phyloP scores from a whole-genome alignment of 2,329 filamentous ascomycete species.

The Microcyclosporella mali region DNA sequence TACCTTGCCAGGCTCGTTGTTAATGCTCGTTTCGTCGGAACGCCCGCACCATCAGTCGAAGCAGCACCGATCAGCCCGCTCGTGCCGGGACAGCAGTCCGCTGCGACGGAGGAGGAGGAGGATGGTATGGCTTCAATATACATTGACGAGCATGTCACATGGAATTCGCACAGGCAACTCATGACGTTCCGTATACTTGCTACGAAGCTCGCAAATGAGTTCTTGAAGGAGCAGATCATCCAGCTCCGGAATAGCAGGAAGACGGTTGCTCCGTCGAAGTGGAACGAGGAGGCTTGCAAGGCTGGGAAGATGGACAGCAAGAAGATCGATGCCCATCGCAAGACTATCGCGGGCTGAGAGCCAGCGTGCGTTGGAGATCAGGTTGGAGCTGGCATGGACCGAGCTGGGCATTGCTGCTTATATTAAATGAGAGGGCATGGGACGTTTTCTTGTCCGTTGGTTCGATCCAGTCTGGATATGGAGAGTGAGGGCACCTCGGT shows the following conservation, averaged over 20 bases:
- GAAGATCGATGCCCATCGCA: conserved; percentile 9
- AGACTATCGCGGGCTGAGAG: conserved; percentile 1
- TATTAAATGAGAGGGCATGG: too few relatives aligned
- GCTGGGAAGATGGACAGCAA: conserved; percentile 7
- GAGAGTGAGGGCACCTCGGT: too few relatives aligned
- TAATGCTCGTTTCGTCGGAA: neutral
- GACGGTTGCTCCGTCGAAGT: neutral
- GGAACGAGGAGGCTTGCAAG: neutral
- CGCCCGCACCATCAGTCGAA: neutral
- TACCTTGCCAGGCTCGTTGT: neutral
- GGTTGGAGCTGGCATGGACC: too few relatives aligned
- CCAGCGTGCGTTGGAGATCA: too few relatives aligned
- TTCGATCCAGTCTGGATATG: too few relatives aligned
- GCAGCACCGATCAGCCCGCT: neutral
- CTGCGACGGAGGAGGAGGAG: neutral
- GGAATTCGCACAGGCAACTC: conserved; percentile 8
- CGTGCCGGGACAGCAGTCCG: neutral
- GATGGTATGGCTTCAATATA: too few relatives aligned
- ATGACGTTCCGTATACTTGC: conserved; percentile 8
- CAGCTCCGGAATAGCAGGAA: conserved; percentile 1
- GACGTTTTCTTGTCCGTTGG: too few relatives aligned
- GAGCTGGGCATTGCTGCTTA: too few relatives aligned
- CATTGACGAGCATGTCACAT: neutral
- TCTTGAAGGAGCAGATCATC: conserved; percentile 4
- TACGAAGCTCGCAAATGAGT: conserved; percentile 8